These are phyloP conservation scores for Cladorrhinum sp. DNA, from an alignment of 2,329 filamentous ascomycete species.

Conservation along the genomic window DNA sequence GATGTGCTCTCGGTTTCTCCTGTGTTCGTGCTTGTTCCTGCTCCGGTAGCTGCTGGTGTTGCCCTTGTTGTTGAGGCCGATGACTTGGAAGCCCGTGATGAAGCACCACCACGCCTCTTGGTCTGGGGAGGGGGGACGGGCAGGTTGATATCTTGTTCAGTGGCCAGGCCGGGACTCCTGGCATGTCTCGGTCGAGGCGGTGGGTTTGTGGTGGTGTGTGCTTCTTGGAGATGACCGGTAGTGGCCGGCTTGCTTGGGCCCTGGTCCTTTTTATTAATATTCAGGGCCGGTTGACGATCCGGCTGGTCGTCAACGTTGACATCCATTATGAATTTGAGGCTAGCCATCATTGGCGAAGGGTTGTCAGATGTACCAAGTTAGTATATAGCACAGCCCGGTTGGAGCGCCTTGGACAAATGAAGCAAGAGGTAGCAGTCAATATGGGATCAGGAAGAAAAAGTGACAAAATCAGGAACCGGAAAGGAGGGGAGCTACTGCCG, in stretches of 20 bases:
- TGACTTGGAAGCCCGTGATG: conserved; percentile 32
- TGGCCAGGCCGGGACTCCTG: conserved; percentile 34
- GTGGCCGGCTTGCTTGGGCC: conserved; percentile 35
- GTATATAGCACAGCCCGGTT: conserved; percentile 46
- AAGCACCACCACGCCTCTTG: conserved; percentile 35
- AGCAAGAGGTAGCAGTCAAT: conserved; percentile 29
- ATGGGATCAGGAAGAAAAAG: conserved; percentile 23
- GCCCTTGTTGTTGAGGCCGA: conserved; percentile 23
- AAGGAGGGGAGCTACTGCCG: conserved; percentile 19
- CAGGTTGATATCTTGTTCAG: conserved; percentile 26
- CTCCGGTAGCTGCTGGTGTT: not conserved
- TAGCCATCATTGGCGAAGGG: conserved; percentile 49
- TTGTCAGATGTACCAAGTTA: conserved; percentile 43
- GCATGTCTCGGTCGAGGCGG: conserved; percentile 39
- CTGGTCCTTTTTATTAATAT: conserved; percentile 46
- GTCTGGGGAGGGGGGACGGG: conserved; percentile 20
- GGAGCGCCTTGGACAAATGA: conserved; percentile 34
- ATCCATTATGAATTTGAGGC: conserved; percentile 57
- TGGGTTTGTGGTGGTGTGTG: conserved; percentile 34
- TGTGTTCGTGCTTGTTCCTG: conserved; percentile 4
- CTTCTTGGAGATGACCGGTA: conserved; percentile 30
- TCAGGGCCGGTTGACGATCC: conserved; percentile 33
- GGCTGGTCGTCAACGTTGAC: conserved; percentile 46
- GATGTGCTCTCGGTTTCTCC: conserved; percentile 23
- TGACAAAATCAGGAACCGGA: conserved; percentile 17